Conservation (phyloP, 768 basidiomycete species). For the Lentinus tigrinus region DNA sequence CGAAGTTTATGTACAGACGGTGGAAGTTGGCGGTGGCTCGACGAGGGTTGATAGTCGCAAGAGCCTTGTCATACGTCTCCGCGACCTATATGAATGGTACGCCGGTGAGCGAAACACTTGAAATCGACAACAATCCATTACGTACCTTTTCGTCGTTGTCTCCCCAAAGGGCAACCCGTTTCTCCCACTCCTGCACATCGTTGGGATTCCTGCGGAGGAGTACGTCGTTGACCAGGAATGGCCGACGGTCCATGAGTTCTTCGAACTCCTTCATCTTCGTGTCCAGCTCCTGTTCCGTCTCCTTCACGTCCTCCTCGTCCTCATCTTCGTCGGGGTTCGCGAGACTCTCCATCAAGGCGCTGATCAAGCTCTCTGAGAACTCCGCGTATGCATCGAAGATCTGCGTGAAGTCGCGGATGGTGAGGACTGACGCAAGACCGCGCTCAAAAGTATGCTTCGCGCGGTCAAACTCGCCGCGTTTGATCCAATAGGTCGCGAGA, state of each 20-base stretch:
- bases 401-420: slow-evolving; percentile 95
- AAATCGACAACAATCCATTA: neutral
- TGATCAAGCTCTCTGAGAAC: slow-evolving; percentile 87
- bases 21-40: slow-evolving; percentile 91
- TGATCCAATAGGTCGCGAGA: slow-evolving; percentile 97
- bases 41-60: slow-evolving; percentile 84
- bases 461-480: slow-evolving; percentile 91
- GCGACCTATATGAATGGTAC: slow-evolving; percentile 57
- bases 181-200: slow-evolving; percentile 99
- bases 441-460: slow-evolving; percentile 86
- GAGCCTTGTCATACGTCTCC: slow-evolving; percentile 87
- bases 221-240: slow-evolving; percentile 96
- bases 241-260: slow-evolving; percentile 89
- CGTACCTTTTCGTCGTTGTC: slow-evolving; percentile 89
- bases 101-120: slow-evolving; percentile 1
- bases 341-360: slow-evolving; percentile 83
- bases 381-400: slow-evolving; percentile 97
- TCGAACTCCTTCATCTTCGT: slow-evolving; percentile 90
- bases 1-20: slow-evolving; percentile 90
- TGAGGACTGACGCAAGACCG: slow-evolving; percentile 81
- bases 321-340: slow-evolving; percentile 74
- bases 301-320: slow-evolving; percentile 75
- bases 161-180: slow-evolving; percentile 89
- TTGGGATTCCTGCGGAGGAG: slow-evolving; percentile 90
- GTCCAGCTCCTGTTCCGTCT: slow-evolving; percentile 84